Evolutionary conservation across 192 early-diverging fungal genomes (phyloP), one percentile per base, ranked within the genome.

Genomic region (Rhizophagus clarus): DNA sequence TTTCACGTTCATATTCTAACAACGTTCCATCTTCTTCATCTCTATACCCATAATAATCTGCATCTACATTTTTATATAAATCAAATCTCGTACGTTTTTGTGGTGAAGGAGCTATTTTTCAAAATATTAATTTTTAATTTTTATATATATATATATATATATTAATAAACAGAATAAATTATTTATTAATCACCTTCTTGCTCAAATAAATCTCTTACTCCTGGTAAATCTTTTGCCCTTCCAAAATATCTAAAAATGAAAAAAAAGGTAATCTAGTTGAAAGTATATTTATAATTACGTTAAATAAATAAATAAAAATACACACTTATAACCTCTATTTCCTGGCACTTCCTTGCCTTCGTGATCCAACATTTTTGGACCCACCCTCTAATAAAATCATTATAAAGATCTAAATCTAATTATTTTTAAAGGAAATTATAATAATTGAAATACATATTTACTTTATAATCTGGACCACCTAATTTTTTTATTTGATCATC

Each of bases 41-140:
- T 62, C 93, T 88, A 81, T 97, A 99, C 42, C 97, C 97, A 78
- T 94, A 99, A 83, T 99, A 99, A 77, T 96, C 94, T 1, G 96
- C 96, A 82, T 97, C 97, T 15, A 96, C 91, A 31, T 93, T 88
- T 64, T 89, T 86, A 72, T 91, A 87, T 77, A 99, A 82, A 37
- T 96, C 95, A 14, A 84, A 84, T 77, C 94, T 89, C 40, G 88
- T 90, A 56, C 90, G 88, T 45, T 84, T 83, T 72, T 82, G 83
- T 28, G 88, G 82, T 24, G 85, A 85, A 29, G 84, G 63, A 0
- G 80, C 89, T 87, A 78, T 9, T 6, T 22, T 61, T 61, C 31
- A 42, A 47, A 32, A 51, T 56, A 45, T 29, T 45, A 45, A 45
- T 45, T 12, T 45, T 45, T 12, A 12, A 40, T 40, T 40, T 6